Base-by-base conservation (phyloP, 2,329 filamentous ascomycete species). In the Cadophora luteo-olivacea region DNA sequence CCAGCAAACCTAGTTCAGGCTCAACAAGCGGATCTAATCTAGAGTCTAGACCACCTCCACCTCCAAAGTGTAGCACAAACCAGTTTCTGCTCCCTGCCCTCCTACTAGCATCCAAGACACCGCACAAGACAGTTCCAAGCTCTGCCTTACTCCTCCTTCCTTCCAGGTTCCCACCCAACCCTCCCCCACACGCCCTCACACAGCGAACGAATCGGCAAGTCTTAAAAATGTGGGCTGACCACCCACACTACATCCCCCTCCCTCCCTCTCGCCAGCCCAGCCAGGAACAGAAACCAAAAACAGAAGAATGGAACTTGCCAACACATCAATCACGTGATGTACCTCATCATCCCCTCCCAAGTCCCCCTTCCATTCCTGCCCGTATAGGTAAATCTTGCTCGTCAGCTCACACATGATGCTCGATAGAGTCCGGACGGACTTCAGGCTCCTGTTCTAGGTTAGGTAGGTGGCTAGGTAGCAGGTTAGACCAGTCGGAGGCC, bases 281-380 rank as follows among this genome's bases (percentile, higher is more conserved):
- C 19, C 55, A 38, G 33, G 22, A 38, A 38, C 57, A 45, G 33
- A 60, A 45, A 25, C 36, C 33, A 16, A 25, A 41, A 14, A 22
- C 45, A 49, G 19, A 49, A 49, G n/a, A n/a, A n/a, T 6, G 45
- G 19, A 25, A 29, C 38, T 11, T 60, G 57, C 57, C 57, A 60
- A 29, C 57, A 60, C 57, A 60, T 60, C 57, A 60, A 22, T 60
- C 57, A 60, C 57, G 57, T 60, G 57, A 60, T 22, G n/a, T 36
- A 38, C 57, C 11, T 38, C 57, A 36, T 45, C 57, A 7, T 36
- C 36, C 54, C 32, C n/a, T 3, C 29, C 29, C 29, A 29, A 29
- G 5, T 58, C 41, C 41, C 38, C 4, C 14, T 16, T 45, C 41
- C 41, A 16, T 19, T 45, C 41, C 36, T 38, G 14, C 16, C 12